These are phyloP conservation scores for Conidiobolus incongruus DNA, from an alignment of 371 early-diverging fungal species.

Conservation along the genomic window DNA sequence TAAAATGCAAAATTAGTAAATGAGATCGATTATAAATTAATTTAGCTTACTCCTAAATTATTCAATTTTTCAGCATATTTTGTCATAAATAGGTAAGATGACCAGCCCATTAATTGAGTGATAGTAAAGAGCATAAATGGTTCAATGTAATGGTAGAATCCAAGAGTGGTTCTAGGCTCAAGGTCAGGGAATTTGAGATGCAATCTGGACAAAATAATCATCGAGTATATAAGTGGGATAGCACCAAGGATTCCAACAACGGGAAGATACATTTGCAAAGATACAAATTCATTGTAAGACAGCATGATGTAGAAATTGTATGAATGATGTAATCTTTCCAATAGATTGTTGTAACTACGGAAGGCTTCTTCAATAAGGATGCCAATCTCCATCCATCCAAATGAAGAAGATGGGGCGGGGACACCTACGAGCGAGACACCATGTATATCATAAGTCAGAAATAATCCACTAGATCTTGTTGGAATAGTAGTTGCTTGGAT, in stretches of 20 bases:
- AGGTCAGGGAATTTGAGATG: no score
- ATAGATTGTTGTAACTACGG: slow-evolving; percentile 74
- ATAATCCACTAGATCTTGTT: slow-evolving; percentile 46
- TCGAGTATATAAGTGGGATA: background rate
- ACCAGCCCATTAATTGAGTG: no score
- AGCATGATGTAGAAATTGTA: slow-evolving; percentile 86
- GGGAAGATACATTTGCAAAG: slow-evolving; percentile 74
- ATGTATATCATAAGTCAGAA: slow-evolving; percentile 57
- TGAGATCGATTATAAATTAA: no score
- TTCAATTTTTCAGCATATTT: no score
- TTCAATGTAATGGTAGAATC: no score
- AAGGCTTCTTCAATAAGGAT: slow-evolving; percentile 63
- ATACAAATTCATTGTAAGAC: slow-evolving; percentile 47
- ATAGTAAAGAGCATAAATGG: no score
- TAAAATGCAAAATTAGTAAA: no score
- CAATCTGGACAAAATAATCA: background rate
- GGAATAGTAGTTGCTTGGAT: slow-evolving; percentile 46
- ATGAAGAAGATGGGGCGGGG: slow-evolving; percentile 11
- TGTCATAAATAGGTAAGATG: no score
- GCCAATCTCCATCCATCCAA: slow-evolving; percentile 9
- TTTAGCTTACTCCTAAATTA: no score
- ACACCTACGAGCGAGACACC: slow-evolving; percentile 51
- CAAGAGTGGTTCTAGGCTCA: no score
- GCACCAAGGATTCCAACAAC: background rate
- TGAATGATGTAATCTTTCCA: slow-evolving; percentile 88